Conservation (phyloP, 2,329 filamentous ascomycete species). For the Aspergillus ruber region DNA sequence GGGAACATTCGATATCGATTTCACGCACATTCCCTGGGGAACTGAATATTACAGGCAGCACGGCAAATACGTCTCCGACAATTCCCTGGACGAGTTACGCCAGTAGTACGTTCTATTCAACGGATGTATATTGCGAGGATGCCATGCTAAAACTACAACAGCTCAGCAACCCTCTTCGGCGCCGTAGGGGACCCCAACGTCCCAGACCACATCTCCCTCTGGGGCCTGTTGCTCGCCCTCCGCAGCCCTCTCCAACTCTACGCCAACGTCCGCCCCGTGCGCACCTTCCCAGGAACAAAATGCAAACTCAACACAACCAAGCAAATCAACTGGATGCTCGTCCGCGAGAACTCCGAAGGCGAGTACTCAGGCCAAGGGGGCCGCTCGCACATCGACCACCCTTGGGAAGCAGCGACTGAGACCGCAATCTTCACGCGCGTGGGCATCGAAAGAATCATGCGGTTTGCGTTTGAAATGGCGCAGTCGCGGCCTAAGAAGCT, state of each 20-base stretch:
- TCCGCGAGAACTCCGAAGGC: constrained; percentile 52
- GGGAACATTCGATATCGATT: constrained; percentile 45
- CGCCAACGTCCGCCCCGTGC: constrained; percentile 60
- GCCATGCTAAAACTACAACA: background rate
- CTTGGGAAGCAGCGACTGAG: constrained; percentile 50
- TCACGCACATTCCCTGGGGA: constrained; percentile 40
- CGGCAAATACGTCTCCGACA: constrained; percentile 49
- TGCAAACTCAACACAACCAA: constrained; percentile 44
- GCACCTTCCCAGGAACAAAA: constrained; percentile 50
- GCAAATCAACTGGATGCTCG: constrained; percentile 51
- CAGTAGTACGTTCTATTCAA: background rate
- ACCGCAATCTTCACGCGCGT: constrained; percentile 50
- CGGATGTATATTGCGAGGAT: background rate
- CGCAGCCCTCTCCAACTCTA: constrained; percentile 63
- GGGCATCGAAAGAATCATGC: constrained; percentile 46
- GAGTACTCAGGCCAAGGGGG: constrained; percentile 53
- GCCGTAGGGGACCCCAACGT: background rate
- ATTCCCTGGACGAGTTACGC: constrained; percentile 46
- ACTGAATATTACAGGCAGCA: constrained; percentile 41
- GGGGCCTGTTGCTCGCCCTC: constrained; percentile 61
- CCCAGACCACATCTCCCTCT: constrained; percentile 57
- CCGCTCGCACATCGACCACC: constrained; percentile 44
- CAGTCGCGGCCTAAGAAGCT: constrained; percentile 42
- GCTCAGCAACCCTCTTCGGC: too few relatives aligned
- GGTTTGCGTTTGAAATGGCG: constrained; percentile 50